Base-by-base conservation (phyloP, 2,329 filamentous ascomycete species). In the Fusarium foetens region DNA sequence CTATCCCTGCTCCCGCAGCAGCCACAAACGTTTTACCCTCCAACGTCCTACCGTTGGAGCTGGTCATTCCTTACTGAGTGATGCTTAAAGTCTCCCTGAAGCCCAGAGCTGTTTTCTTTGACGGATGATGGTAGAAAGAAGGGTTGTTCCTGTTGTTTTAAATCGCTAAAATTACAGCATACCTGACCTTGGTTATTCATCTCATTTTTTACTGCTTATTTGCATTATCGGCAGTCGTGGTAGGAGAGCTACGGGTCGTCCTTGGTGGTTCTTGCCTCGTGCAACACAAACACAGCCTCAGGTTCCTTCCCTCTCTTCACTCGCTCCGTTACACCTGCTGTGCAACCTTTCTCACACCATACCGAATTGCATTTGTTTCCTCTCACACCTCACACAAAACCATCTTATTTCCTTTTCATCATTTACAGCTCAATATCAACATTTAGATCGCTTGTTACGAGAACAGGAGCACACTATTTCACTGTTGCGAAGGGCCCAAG, bases 1-100 rank as follows among this genome's bases (percentile, higher is more conserved):
- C 45, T 66, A 77, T 76, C 75, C 75, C 72, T 77, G 75, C 58
- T 71, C 74, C 75, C 67, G 68, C 70, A 69, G 55, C 36, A 71
- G 74, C 75, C 75, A 73, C 72, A 64, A 66, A 61, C 68, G 72
- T 72, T 72, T 53, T 59, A 35, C 58, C 65, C 38, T 76, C 70
- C 72, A 76, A 76, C 73, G 75, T 71, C 66, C 66, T 62, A 55
- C 49, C 49, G 63, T 61, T 61, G 59, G 63, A 65, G 63, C 65
- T 70, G 64, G 59, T 52, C 74, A 76, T 77, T 77, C 75, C 71
- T 66, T 42, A 45, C 39, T 61, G 41, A 43, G 42, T 49, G 60
- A 66, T 70, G 65, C 43, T 77, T 77, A 77, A 77, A 77, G 74
- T 73, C 66, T 66, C 67, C 75, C 72, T 73, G 61, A 63, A 48